Conservation (phyloP, 495 filamentous ascomycete species). For the Neurospora tetrasperma region DNA sequence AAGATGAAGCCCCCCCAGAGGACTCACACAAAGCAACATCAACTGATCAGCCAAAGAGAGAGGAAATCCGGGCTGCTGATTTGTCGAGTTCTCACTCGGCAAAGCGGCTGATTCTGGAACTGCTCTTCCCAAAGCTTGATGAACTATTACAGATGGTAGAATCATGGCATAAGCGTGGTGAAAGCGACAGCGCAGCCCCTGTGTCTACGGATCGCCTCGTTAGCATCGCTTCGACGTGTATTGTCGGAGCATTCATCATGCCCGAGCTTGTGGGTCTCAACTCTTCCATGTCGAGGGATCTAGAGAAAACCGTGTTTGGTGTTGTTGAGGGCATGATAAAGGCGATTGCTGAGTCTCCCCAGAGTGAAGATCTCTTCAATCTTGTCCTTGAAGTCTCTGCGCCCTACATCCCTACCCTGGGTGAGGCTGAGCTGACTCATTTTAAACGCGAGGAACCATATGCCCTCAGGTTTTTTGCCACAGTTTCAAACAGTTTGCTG, state of each 20-base stretch:
- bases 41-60: slow-evolving; percentile 1
- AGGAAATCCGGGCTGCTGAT: slow-evolving; percentile 16
- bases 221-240: slow-evolving; percentile 34
- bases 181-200: slow-evolving; percentile 27
- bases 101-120: slow-evolving; percentile 38
- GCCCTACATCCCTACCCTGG: slow-evolving; percentile 29
- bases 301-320: slow-evolving; percentile 25
- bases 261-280: slow-evolving; percentile 31
- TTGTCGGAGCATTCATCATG: slow-evolving; percentile 32
- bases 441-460: slow-evolving; percentile 22
- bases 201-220: slow-evolving; percentile 37
- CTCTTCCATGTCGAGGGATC: slow-evolving; percentile 29
- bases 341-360: slow-evolving; percentile 22
- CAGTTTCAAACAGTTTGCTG: slow-evolving; percentile 38
- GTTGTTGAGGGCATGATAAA: slow-evolving; percentile 25
- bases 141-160: slow-evolving; percentile 29
- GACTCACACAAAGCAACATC: background rate
- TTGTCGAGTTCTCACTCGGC: slow-evolving; percentile 29
- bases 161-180: slow-evolving; percentile 33
- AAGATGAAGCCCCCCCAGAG: slow-evolving; percentile 6
- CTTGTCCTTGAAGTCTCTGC: slow-evolving; percentile 24
- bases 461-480: slow-evolving; percentile 29
- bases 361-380: slow-evolving; percentile 27
- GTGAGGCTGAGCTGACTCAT: slow-evolving; percentile 17
- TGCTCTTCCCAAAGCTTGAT: slow-evolving; percentile 37